Conservation (phyloP, 2,329 filamentous ascomycete genomes). For the Alternaria conjuncta region DNA sequence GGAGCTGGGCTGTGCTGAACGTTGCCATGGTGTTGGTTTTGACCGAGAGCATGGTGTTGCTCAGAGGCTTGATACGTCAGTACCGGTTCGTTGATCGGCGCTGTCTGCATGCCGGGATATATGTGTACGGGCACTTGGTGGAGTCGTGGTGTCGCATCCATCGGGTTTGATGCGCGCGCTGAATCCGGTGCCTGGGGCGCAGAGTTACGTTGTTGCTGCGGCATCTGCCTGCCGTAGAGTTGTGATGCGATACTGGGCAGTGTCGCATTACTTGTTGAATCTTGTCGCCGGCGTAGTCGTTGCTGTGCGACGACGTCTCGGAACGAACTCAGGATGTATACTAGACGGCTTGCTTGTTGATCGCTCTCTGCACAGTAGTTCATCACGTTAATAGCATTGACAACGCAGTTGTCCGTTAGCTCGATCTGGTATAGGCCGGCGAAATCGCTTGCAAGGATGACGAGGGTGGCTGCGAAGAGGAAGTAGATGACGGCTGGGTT, state of each 20-base stretch:
- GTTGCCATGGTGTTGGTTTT: conserved; percentile 3
- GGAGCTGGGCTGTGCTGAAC: conserved; percentile 12
- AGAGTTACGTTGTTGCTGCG: conserved; percentile 17
- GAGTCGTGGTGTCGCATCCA: conserved; percentile 28
- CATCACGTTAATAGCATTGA: conserved; percentile 50
- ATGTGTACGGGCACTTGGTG: conserved; percentile 47
- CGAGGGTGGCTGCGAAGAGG: conserved; percentile 50
- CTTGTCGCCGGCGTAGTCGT: conserved; percentile 34
- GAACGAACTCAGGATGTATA: conserved; percentile 49
- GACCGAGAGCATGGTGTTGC: neutral
- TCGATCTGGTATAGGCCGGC: conserved; percentile 44
- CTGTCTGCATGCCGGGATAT: conserved; percentile 44
- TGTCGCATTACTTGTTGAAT: conserved; percentile 25
- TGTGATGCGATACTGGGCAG: conserved; percentile 45
- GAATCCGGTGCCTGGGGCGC: conserved; percentile 2
- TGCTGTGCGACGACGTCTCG: conserved; percentile 47
- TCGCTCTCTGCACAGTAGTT: conserved; percentile 50
- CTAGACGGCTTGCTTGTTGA: conserved; percentile 47
- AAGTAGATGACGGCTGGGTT: conserved; percentile 52
- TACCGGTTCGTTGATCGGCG: conserved; percentile 27
- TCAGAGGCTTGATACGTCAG: conserved; percentile 10
- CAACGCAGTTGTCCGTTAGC: conserved; percentile 45
- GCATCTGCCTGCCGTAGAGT: conserved; percentile 33
- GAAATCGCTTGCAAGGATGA: conserved; percentile 51
- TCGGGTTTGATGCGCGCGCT: conserved; percentile 16